phyloP scores from a whole-genome alignment of 768 basidiomycete genomes.

The Phaffia australis region DNA sequence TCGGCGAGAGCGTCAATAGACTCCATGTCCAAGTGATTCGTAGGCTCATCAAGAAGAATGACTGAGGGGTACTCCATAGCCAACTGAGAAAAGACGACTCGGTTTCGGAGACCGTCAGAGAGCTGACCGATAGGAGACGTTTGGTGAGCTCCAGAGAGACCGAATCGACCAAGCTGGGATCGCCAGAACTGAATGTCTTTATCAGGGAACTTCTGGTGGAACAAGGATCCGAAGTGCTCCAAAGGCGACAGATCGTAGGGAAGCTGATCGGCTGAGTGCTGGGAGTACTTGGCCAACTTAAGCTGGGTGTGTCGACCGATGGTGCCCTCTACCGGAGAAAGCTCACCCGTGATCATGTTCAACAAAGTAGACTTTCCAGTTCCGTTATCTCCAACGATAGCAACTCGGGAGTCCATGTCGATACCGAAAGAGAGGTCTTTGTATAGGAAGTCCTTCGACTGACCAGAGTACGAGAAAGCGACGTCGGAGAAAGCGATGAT shows the following conservation, averaged over 20 bases:
- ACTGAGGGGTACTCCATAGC: constrained; percentile 97
- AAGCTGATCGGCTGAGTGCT: constrained; percentile 96
- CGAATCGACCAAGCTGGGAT: constrained; percentile 87
- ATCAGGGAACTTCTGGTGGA: constrained; percentile 75
- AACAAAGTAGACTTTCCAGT: constrained; percentile 51
- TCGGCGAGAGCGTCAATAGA: constrained; percentile 91
- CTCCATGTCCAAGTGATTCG: constrained; percentile 95
- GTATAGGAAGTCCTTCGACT: constrained; percentile 78
- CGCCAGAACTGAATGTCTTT: constrained; percentile 91
- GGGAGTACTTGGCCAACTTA: constrained; percentile 96
- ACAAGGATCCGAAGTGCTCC: constrained; percentile 82
- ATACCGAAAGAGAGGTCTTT: constrained; percentile 88
- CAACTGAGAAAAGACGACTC: constrained; percentile 39
- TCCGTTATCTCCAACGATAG: constrained; percentile 93
- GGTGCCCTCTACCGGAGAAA: constrained; percentile 74
- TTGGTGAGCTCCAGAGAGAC: constrained; percentile 86
- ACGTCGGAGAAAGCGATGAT: constrained; percentile 93
- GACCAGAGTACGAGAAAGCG: constrained; percentile 90
- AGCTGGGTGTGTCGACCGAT: constrained; percentile 77
- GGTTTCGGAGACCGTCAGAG: constrained; percentile 91
- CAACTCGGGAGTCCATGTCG: constrained; percentile 55
- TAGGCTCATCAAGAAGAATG: constrained; percentile 57
- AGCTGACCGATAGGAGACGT: constrained; percentile 86
- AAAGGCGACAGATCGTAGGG: constrained; percentile 83
- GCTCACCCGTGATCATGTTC: constrained; percentile 70